phyloP scores from a whole-genome alignment of 495 filamentous ascomycete genomes.

The Aspergillus nanangensis region DNA sequence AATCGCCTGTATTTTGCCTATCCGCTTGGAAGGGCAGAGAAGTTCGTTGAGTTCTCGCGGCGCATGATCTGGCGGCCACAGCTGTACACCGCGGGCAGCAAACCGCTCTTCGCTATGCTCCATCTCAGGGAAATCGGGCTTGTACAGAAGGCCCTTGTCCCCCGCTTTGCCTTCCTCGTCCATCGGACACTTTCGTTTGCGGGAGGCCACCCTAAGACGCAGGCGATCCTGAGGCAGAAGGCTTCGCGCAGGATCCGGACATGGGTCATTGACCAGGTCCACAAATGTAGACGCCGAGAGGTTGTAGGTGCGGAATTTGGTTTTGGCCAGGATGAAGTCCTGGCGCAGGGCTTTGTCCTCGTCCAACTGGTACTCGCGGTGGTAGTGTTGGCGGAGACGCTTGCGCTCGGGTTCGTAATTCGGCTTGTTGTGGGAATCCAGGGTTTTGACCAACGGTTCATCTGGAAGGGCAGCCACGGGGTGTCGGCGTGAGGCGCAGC shows the following conservation, averaged over 20 bases:
- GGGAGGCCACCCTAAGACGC: constrained; percentile 48
- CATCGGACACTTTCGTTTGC: constrained; percentile 34
- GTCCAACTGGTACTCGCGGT: constrained; percentile 43
- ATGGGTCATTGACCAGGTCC: constrained; percentile 61
- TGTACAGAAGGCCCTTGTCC: constrained; percentile 25
- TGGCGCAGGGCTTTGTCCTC: constrained; percentile 29
- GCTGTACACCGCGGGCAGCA: constrained; percentile 41
- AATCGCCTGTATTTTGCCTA: constrained; percentile 44
- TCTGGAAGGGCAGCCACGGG: constrained; percentile 18
- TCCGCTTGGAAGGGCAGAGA: constrained; percentile 50
- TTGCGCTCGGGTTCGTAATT: constrained; percentile 32
- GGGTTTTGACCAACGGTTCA: constrained; percentile 24
- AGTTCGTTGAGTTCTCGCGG: constrained; percentile 45
- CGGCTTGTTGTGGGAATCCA: constrained; percentile 29
- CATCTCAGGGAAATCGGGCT: constrained; percentile 22
- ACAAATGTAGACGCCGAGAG: constrained; percentile 54
- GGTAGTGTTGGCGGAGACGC: constrained; percentile 37
- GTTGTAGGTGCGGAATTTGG: constrained; percentile 57
- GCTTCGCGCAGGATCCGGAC: constrained; percentile 23
- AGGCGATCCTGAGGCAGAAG: constrained; percentile 40
- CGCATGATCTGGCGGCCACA: constrained; percentile 57
- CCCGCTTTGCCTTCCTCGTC: constrained; percentile 35
- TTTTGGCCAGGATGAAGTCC: constrained; percentile 53
- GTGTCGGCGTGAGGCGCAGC: constrained; percentile 2
- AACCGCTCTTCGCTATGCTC: constrained; percentile 44